Evolutionary conservation across 225 moss, liverwort and hornwort genomes (phyloP).

Genomic region (Pseudisothecium myosuroides): DNA sequence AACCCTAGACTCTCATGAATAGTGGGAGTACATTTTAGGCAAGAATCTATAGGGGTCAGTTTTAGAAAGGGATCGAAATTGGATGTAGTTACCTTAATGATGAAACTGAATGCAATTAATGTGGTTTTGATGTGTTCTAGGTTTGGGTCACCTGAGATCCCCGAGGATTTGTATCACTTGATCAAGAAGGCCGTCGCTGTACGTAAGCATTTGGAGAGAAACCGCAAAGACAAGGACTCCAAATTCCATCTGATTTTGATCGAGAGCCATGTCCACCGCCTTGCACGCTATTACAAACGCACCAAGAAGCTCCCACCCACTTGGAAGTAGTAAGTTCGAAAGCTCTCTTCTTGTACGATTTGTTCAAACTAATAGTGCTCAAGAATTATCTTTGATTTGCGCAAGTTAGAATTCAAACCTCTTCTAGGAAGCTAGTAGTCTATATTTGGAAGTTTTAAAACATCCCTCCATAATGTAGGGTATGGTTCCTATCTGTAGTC

Average conservation of each 20-base stretch:
- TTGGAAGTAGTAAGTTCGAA: conserved; percentile 50
- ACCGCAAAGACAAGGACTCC: conserved; percentile 66
- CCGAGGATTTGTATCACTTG: conserved; percentile 55
- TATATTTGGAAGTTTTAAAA: no score
- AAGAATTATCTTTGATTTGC: neutral
- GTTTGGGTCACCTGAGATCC: conserved; percentile 61
- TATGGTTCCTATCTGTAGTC: neutral
- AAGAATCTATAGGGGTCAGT: no score
- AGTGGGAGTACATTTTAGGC: no score
- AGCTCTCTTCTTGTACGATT: neutral
- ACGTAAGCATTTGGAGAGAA: conserved; percentile 59
- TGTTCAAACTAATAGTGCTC: neutral
- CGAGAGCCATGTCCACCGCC: conserved; percentile 51
- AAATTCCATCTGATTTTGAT: conserved; percentile 60
- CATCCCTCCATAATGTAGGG: no score
- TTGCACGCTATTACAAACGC: conserved; percentile 72
- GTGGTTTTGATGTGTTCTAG: neutral
- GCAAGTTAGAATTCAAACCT: no score
- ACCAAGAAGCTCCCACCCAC: conserved; percentile 63
- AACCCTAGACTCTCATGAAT: no score
- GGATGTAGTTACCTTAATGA: no score
- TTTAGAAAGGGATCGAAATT: no score
- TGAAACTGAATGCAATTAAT: neutral
- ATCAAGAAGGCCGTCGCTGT: conserved; percentile 68
- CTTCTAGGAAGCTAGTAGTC: neutral